Percentiles rank a stretch among this genome's conserved stretches.
Evolutionary conservation across 129 eudicot genomes (phyloP).

Genomic region (Lactuca sativa): DNA sequence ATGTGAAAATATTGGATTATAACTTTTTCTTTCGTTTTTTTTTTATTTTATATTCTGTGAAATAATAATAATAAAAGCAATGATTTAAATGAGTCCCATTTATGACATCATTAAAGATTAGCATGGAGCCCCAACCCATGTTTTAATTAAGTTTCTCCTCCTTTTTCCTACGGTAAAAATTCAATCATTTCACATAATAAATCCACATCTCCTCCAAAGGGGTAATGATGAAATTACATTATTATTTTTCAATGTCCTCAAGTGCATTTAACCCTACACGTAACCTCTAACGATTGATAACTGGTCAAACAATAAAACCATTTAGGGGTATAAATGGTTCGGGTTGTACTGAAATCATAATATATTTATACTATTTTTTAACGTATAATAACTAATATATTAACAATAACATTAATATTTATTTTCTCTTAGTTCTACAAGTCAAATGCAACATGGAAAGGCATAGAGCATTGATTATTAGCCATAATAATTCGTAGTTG

Average conservation of each 20-base stretch:
- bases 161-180: constrained; percentile 5
- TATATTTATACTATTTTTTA: no score
- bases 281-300: neutral
- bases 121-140: constrained; percentile 14
- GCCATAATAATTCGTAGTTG: no score
- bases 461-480: no score
- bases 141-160: neutral
- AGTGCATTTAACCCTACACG: constrained; percentile 26
- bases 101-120: constrained; percentile 14
- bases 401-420: no score
- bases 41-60: neutral
- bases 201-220: constrained; percentile 16
- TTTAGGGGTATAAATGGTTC: no score
- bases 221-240: constrained; percentile 25
- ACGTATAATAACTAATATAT: no score
- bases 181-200: constrained; percentile 20
- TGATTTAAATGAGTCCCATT: constrained; percentile 4
- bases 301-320: no score
- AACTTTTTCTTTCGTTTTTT: neutral
- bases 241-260: constrained; percentile 11
- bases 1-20: constrained; percentile 5
- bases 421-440: no score
- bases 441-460: no score
- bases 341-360: no score
- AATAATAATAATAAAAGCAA: neutral